These are phyloP conservation scores for Cladosporium sphaerospermum DNA, from an alignment of 2,329 filamentous ascomycete genomes.

Conservation along the genomic window DNA sequence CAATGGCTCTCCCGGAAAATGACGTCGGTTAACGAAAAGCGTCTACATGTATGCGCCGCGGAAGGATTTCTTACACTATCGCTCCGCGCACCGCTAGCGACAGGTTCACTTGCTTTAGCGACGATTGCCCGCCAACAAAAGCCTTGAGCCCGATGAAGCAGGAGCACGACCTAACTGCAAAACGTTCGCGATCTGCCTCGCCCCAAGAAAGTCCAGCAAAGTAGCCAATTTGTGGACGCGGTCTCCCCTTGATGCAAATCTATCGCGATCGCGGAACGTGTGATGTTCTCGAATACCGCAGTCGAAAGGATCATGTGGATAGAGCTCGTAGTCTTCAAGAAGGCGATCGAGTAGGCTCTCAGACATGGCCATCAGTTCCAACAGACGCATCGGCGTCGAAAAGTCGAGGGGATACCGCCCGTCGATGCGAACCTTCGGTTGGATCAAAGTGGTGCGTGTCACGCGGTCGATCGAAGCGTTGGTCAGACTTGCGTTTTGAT, in stretches of 20 bases:
- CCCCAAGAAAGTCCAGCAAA: conserved; percentile 20
- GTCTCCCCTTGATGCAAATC: neutral
- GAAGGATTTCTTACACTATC: too few relatives aligned
- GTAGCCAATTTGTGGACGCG: conserved; percentile 13
- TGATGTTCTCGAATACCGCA: neutral
- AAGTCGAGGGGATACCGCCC: conserved; percentile 30
- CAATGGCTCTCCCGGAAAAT: too few relatives aligned
- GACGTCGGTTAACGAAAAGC: too few relatives aligned
- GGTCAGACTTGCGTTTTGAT: conserved; percentile 20
- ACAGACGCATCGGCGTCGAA: conserved; percentile 19
- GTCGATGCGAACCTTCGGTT: conserved; percentile 29
- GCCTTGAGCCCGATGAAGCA: neutral
- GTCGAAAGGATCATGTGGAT: conserved; percentile 2
- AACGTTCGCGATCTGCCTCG: conserved; percentile 15
- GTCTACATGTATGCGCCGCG: too few relatives aligned
- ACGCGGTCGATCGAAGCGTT: conserved; percentile 24
- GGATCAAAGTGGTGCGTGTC: conserved; percentile 24
- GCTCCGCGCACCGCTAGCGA: too few relatives aligned
- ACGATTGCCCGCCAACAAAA: neutral
- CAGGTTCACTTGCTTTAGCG: neutral
- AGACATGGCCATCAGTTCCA: conserved; percentile 22
- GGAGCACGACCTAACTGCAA: neutral
- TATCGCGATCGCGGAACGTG: neutral
- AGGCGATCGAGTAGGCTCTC: conserved; percentile 26
- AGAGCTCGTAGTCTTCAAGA: conserved; percentile 25